Base-by-base conservation (phyloP, 371 early-diverging fungal genomes). In the Dichotomocladium elegans region DNA sequence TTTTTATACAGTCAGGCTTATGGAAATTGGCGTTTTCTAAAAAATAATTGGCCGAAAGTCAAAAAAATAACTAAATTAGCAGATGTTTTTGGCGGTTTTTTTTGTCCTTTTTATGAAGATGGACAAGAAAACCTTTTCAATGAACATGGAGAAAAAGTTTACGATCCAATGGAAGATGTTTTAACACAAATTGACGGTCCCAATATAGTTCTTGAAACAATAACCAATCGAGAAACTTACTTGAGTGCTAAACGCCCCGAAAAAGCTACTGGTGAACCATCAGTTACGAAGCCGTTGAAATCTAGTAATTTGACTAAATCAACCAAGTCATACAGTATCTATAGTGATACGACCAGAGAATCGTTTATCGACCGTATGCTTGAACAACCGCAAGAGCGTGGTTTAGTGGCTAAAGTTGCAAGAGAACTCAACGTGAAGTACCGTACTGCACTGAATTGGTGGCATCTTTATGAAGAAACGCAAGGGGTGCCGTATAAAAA, bases 31-130 rank as follows among this genome's bases (percentile, higher is more conserved):
- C n/a, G n/a, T n/a, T n/a, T n/a, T n/a, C n/a, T n/a, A n/a, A n/a
- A n/a, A n/a, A n/a, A n/a, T n/a, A n/a, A n/a, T n/a, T n/a, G n/a
- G n/a, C n/a, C n/a, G n/a, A n/a, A n/a, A n/a, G n/a, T n/a, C n/a
- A n/a, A n/a, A n/a, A n/a, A n/a, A n/a, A n/a, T n/a, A n/a, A n/a
- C n/a, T n/a, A n/a, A n/a, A n/a, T n/a, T n/a, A n/a, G n/a, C n/a
- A n/a, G n/a, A n/a, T n/a, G n/a, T n/a, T n/a, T n/a, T n/a, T n/a
- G n/a, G n/a, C n/a, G n/a, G n/a, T n/a, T n/a, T n/a, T n/a, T n/a
- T n/a, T n/a, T n/a, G n/a, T n/a, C n/a, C n/a, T 50, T 50, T 21
- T 40, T 50, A 21, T 35, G 24, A 50, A 50, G 51, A 37, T 50
- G 37, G 40, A 35, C n/a, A 21, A 17, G 50, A 40, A 1, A 27